Evolutionary conservation across 495 filamentous ascomycete genomes (phyloP).

Genomic region (Aspergillus hancockii): DNA sequence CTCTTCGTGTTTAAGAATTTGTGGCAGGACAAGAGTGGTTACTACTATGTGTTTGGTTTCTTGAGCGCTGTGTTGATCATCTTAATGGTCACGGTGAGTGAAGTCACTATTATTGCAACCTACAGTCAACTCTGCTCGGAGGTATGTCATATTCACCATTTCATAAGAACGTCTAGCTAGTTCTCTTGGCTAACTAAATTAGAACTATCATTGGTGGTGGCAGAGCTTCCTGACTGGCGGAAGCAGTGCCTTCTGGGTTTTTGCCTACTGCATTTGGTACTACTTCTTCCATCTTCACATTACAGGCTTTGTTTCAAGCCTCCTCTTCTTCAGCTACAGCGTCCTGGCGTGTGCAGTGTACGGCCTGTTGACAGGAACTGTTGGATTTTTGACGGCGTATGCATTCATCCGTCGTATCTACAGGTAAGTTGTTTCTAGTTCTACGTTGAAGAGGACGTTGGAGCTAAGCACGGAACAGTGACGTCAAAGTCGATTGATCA

Average conservation of each 20-base stretch:
- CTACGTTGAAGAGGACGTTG: not conserved
- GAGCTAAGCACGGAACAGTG: conserved; percentile 27
- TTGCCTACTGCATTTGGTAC: conserved; percentile 84
- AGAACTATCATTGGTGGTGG: conserved; percentile 98
- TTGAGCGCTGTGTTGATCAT: conserved; percentile 74
- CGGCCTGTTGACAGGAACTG: conserved; percentile 79
- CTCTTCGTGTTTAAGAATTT: conserved; percentile 89
- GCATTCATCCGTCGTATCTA: conserved; percentile 89
- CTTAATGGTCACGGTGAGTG: conserved; percentile 75
- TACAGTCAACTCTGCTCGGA: conserved; percentile 85
- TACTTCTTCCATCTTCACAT: conserved; percentile 83
- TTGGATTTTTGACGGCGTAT: conserved; percentile 87
- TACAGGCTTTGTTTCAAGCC: conserved; percentile 72
- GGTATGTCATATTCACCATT: conserved; percentile 35
- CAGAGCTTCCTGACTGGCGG: conserved; percentile 84
- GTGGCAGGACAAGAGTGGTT: conserved; percentile 92
- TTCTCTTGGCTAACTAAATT: conserved; percentile 18
- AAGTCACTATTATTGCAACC: conserved; percentile 87
- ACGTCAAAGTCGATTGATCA: conserved; percentile 44
- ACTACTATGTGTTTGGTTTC: conserved; percentile 96
- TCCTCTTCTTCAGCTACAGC: conserved; percentile 88
- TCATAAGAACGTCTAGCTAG: not conserved
- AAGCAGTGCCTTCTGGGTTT: conserved; percentile 81
- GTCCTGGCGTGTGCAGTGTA: conserved; percentile 82
- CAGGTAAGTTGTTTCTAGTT: conserved; percentile 54